Evolutionary conservation across 257 asterid genomes (phyloP).

Genomic region (Salvia splendens): DNA sequence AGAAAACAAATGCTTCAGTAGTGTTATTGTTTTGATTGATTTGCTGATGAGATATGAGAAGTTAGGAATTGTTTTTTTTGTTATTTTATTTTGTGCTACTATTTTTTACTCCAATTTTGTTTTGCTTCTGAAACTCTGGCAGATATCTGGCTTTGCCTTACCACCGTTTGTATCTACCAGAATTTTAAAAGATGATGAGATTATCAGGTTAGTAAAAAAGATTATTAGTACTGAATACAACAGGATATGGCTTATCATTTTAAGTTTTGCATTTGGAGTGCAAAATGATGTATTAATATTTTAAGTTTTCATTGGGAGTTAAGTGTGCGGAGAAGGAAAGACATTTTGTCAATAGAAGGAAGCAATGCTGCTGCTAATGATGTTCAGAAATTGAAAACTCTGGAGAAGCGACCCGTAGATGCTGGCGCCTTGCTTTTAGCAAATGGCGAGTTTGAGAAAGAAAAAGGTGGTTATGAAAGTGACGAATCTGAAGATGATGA

Average conservation of each 20-base stretch:
- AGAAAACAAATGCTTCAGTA: background rate
- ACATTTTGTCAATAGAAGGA: constrained; percentile 46
- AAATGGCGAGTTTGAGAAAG: constrained; percentile 70
- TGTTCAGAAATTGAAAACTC: constrained; percentile 43
- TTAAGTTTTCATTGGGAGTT: constrained; percentile 23
- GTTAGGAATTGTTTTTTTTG: background rate
- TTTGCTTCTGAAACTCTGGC: constrained; percentile 31
- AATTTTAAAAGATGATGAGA: constrained; percentile 68
- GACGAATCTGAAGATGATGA: constrained; percentile 46
- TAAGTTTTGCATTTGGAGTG: constrained; percentile 6
- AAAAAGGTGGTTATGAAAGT: constrained; percentile 62
- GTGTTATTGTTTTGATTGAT: constrained; percentile 8
- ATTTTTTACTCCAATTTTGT: background rate
- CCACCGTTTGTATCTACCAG: constrained; percentile 73
- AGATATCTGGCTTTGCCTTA: constrained; percentile 79
- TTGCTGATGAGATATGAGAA: background rate
- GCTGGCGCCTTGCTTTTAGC: constrained; percentile 62
- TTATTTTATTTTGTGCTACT: constrained; percentile 8
- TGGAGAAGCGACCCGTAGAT: constrained; percentile 48
- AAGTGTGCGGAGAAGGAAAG: constrained; percentile 66
- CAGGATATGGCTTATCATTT: constrained; percentile 8
- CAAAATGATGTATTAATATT: constrained; percentile 9
- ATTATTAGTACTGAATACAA: background rate
- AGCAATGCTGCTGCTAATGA: constrained; percentile 35
- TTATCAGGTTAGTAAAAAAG: constrained; percentile 59